phyloP scores from a whole-genome alignment of 768 basidiomycete genomes.

The Amanita fuliginea region DNA sequence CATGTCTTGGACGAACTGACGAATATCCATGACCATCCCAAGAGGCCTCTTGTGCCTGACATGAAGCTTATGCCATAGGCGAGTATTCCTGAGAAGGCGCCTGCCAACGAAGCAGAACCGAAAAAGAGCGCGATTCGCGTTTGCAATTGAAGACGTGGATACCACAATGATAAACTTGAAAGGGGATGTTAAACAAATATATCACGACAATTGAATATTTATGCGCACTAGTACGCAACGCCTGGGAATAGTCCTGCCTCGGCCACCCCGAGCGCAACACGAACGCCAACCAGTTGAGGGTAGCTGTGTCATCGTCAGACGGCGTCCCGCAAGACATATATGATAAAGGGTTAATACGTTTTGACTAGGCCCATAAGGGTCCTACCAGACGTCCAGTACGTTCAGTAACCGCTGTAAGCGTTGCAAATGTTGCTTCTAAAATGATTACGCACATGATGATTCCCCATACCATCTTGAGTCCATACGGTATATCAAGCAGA shows the following conservation, averaged over 20 bases:
- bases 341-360: slow-evolving; percentile 25
- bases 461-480: slow-evolving; percentile 54
- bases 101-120: slow-evolving; percentile 54
- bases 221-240: slow-evolving; percentile 56
- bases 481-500: background rate
- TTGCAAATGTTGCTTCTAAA: background rate
- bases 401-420: background rate
- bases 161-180: slow-evolving; percentile 53
- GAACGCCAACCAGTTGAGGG: background rate
- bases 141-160: slow-evolving; percentile 50
- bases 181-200: background rate
- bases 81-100: slow-evolving; percentile 51
- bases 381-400: slow-evolving; percentile 20
- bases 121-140: slow-evolving; percentile 54
- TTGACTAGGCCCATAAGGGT: slow-evolving; percentile 59
- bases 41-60: slow-evolving; percentile 31
- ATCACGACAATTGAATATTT: background rate
- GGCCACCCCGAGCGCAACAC: slow-evolving; percentile 30
- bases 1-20: slow-evolving; percentile 19
- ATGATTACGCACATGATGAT: slow-evolving; percentile 36
- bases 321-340: background rate
- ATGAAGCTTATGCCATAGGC: slow-evolving; percentile 48
- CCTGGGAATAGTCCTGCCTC: slow-evolving; percentile 71
- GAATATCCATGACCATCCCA: slow-evolving; percentile 65
- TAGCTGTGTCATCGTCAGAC: background rate